Percentiles rank a stretch among this genome's conserved stretches.
phyloP scores from a whole-genome alignment of 208 protist genomes.

The Trypanosomatidae sp. region DNA sequence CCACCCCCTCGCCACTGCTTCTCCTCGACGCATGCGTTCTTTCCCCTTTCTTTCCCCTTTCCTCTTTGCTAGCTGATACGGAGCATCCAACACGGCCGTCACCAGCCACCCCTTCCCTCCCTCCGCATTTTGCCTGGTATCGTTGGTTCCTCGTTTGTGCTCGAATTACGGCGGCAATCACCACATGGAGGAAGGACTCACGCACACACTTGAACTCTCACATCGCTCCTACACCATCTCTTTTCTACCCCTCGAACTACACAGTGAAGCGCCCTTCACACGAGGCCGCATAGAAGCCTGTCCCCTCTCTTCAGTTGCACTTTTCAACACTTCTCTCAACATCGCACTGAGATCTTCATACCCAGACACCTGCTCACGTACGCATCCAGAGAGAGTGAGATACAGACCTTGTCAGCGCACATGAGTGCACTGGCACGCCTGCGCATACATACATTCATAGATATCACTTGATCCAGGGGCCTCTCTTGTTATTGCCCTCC shows the following conservation, averaged over 20 bases:
- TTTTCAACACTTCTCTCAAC: neutral
- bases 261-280: neutral
- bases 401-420: neutral
- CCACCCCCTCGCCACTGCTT: neutral
- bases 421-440: neutral
- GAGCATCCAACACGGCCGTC: neutral
- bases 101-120: neutral
- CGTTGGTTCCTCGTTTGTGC: neutral
- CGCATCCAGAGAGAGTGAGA: neutral
- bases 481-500: neutral
- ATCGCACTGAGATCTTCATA: neutral
- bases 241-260: neutral
- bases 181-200: neutral
- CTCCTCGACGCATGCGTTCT: neutral
- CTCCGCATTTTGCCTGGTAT: neutral
- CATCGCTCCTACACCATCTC: neutral
- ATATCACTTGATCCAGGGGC: neutral
- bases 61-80: neutral
- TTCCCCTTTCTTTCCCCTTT: neutral
- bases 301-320: neutral
- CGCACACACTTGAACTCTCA: neutral
- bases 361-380: neutral
- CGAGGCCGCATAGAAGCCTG: neutral
- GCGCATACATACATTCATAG: constrained; percentile 3
- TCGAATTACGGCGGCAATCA: neutral